Evolutionary conservation across 176 grass and related monocot genomes (phyloP), one percentile per base, ranked within the genome.

Genomic region (Alloteropsis semialata): DNA sequence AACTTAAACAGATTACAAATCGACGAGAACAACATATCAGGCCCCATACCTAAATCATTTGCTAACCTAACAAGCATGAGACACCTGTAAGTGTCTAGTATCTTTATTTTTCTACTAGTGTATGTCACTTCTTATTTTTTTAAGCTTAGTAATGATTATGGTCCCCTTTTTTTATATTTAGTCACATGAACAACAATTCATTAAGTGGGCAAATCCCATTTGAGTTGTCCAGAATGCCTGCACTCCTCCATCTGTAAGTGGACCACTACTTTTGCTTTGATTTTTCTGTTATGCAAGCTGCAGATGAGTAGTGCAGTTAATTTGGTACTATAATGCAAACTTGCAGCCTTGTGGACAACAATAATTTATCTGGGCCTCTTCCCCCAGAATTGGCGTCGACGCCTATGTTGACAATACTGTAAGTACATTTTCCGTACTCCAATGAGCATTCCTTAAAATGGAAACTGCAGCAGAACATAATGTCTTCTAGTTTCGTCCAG

Each of bases 131-230:
- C 53, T 70, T 22, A 55, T 69, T 84, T 69, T 84, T 84, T 81
- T 81, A 53, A 74, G 5, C 12, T 65, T 60, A 30, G 5, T 82
- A 77, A 13, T 80, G 66, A 81, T 70, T 53, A 66, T 87, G 56
- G 55, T 22, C 61, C 42, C 88, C n/a, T 12, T 72, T 12, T 72
- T 65, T 79, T 57, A 74, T 2, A 54, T 67, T 87, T 28, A 98
- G 96, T 45, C 93, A 98, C 80, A 95, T 98, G 96, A 98, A 98
- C 86, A 98, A 98, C 50, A 98, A 98, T 65, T 98, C 96, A 74
- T 83, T 98, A 76, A 98, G 96, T 80, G 93, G 96, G 55, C 85
- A 92, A 92, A 93, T 98, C 64, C 96, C 96, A 48, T 64, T 55
- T 60, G 96, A 98, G 65, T 50, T 98, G 48, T 98, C 79, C 28